Base-by-base conservation (phyloP, 345 rosid species). In the Dimocarpus longan region DNA sequence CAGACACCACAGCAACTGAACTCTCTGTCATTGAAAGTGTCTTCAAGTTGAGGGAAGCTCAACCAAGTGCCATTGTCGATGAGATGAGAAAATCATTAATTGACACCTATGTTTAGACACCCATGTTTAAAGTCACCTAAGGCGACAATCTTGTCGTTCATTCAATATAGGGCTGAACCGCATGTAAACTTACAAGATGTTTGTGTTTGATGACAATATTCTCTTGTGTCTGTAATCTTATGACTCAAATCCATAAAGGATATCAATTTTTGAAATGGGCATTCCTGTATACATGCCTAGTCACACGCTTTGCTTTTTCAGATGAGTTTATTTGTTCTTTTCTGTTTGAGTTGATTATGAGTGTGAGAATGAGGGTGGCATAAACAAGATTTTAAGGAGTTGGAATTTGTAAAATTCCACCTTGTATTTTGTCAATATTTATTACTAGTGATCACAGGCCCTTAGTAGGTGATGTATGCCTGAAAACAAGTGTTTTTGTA, bases 41-140 rank as follows among this genome's bases (percentile, higher is more conserved):
- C 68, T 92, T 95, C 92, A 93, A 93, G 88, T 84, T 96, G 87
- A 88, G 98, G 86, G 97, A 93, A 85, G 92, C 97, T 39, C 97
- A 90, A 77, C 97, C 97, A 10, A 90, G 84, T 85, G 90, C 95
- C 43, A 87, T 93, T 15, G 93, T 93, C 0, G 92, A 90, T 13
- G 97, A 96, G 87, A 93, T 92, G 97, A 92, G 99, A 87, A 94
- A 89, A 83, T 94, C 97, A 0, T 81, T 96, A 79, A 92, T 96
- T 57, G 98, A 93, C 80, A 93, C 81, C 73, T 89, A 89, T 77
- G 97, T 91, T 48, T 82, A 71, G 76, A 93, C 81, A 93, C 80
- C 70, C 87, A 87, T 76, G 97, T 91, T 54, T 84, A 70, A 3
- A 79, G 71, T 24, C 54, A 19, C 43, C 65, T 9, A 11, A 11